Conservation (phyloP, 1,284 basidiomycete genomes). For the Sutorius eximius region DNA sequence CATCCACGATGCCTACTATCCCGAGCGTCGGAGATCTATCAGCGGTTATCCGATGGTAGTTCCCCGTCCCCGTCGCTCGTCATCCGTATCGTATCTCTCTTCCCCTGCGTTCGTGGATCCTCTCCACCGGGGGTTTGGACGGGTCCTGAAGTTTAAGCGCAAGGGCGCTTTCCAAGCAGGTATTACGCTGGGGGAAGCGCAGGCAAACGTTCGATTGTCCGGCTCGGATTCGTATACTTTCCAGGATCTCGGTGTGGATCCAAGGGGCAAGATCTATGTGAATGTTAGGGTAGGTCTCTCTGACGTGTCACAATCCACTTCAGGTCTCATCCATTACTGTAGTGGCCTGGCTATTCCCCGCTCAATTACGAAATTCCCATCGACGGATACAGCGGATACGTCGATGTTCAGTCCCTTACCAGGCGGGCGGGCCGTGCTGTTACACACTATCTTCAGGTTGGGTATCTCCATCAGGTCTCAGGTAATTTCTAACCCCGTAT, state of each 20-base stretch:
- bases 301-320: neutral
- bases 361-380: slow-evolving; percentile 76
- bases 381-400: slow-evolving; percentile 62
- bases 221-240: slow-evolving; percentile 58
- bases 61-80: slow-evolving; percentile 47
- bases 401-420: slow-evolving; percentile 65
- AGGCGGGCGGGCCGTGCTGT: slow-evolving; percentile 68
- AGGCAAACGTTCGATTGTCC: slow-evolving; percentile 59
- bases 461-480: slow-evolving; percentile 10
- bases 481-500: slow-evolving; percentile 16
- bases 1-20: slow-evolving; percentile 26
- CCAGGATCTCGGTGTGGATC: slow-evolving; percentile 63
- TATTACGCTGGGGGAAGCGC: slow-evolving; percentile 68
- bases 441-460: slow-evolving; percentile 72
- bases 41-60: slow-evolving; percentile 23
- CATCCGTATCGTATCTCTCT: slow-evolving; percentile 53
- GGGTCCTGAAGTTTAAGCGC: slow-evolving; percentile 69
- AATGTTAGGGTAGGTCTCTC: slow-evolving; percentile 53
- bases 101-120: slow-evolving; percentile 39
- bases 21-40: slow-evolving; percentile 20
- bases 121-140: slow-evolving; percentile 46
- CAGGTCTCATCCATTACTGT: slow-evolving; percentile 3
- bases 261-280: slow-evolving; percentile 56
- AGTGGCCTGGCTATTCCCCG: slow-evolving; percentile 73
- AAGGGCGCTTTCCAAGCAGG: slow-evolving; percentile 67